Conservation (phyloP, 306 rosid species). For the Prunus mongolica region DNA sequence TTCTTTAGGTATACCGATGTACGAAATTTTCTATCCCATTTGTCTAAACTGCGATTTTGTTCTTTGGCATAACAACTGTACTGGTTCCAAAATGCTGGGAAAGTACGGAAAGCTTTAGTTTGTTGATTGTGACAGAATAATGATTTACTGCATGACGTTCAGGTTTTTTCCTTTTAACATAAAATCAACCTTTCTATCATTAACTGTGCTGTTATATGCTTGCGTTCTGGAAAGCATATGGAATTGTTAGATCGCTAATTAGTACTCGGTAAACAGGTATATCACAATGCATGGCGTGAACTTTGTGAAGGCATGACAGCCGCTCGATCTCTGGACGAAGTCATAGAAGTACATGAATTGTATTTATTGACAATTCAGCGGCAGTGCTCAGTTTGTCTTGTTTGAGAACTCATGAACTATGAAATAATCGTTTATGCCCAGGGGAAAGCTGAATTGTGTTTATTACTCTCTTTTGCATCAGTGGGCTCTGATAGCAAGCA, state of each 20-base stretch:
- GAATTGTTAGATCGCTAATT: not conserved
- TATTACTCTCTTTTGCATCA: constrained; percentile 29
- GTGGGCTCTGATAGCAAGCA: constrained; percentile 96
- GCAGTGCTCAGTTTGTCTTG: constrained; percentile 55
- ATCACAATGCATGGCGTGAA: constrained; percentile 99
- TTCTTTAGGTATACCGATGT: constrained; percentile 12
- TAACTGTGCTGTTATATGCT: constrained; percentile 8
- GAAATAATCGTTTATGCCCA: not conserved
- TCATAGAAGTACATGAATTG: constrained; percentile 86
- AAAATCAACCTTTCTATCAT: not conserved
- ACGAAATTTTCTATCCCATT: not conserved
- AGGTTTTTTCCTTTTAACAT: not conserved
- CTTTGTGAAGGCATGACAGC: constrained; percentile 81
- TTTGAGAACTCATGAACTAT: not conserved
- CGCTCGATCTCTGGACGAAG: constrained; percentile 88
- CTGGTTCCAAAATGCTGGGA: not conserved
- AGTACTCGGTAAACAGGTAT: constrained; percentile 61
- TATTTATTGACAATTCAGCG: constrained; percentile 85
- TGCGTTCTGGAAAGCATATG: constrained; percentile 21
- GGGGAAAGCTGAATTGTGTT: constrained; percentile 29
- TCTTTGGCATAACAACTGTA: constrained; percentile 2
- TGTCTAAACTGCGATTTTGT: constrained; percentile 4
- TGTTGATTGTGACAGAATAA: not conserved
- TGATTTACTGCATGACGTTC: not conserved
- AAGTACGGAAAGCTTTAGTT: not conserved